Percentiles rank a stretch among this genome's conserved stretches.
Evolutionary conservation across 192 early-diverging fungal species (phyloP).

Genomic region (Entophlyctis luteolus): DNA sequence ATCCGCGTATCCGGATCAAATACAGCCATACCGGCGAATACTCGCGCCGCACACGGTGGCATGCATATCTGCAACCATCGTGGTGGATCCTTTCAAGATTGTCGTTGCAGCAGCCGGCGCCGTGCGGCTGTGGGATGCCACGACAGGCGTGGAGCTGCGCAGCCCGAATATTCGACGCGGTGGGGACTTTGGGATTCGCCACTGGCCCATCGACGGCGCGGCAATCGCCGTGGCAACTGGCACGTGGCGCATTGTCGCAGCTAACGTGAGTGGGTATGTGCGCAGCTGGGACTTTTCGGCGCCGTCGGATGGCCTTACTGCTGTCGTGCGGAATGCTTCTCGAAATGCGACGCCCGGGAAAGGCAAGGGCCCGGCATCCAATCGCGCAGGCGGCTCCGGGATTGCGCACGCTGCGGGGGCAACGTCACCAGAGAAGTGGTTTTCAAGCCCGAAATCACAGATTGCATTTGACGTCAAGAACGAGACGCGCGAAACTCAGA

Average conservation of each 20-base stretch:
- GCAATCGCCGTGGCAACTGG: slow-evolving; percentile 10
- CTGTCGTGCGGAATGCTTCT: not conserved
- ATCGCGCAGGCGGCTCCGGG: too few species aligned
- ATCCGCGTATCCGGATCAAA: not conserved
- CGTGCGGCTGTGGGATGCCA: slow-evolving; percentile 3
- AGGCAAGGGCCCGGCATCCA: not conserved
- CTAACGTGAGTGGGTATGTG: slow-evolving; percentile 8
- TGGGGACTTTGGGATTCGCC: slow-evolving; percentile 2
- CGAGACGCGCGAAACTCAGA: slow-evolving; percentile 2
- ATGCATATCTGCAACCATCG: not conserved
- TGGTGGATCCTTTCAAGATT: slow-evolving; percentile 23
- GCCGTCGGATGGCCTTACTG: not conserved
- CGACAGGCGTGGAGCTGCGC: slow-evolving; percentile 1
- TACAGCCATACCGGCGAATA: slow-evolving; percentile 2
- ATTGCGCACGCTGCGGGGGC: not conserved
- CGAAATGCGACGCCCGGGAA: not conserved
- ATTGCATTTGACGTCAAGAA: slow-evolving; percentile 3
- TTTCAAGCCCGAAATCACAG: slow-evolving; percentile 3
- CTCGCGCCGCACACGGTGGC: slow-evolving; percentile 20
- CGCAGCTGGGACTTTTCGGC: slow-evolving; percentile 29
- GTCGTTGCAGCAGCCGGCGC: slow-evolving; percentile 1
- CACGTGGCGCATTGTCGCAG: slow-evolving; percentile 18
- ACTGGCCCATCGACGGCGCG: not conserved
- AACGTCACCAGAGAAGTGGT: not conserved
- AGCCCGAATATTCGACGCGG: not conserved